A percentile compares a stretch with the other conserved stretches of the same genome.
These are phyloP conservation scores for Lactuca saligna DNA, from an alignment of 129 eudicot genomes.

Conservation along the genomic window DNA sequence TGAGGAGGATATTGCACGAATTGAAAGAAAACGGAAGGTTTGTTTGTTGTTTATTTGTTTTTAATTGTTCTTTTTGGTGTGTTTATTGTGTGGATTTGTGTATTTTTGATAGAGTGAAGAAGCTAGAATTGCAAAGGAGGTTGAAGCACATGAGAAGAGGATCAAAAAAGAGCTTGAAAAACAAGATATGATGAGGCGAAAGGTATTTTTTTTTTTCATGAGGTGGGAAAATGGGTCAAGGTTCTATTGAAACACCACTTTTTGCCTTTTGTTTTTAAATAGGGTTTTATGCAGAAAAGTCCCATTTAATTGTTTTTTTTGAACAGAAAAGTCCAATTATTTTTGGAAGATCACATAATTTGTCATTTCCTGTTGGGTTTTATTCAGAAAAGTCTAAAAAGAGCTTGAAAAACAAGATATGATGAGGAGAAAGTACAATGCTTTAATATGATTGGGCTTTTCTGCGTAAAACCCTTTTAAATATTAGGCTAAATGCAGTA, in stretches of 20 bases:
- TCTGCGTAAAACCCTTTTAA: no score
- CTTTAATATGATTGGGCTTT: no score
- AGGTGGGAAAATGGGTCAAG: slow-evolving; percentile 11
- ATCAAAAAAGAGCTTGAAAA: slow-evolving; percentile 87
- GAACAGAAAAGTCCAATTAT: no score
- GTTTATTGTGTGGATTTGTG: slow-evolving; percentile 13
- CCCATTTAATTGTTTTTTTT: no score
- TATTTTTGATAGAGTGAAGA: slow-evolving; percentile 62
- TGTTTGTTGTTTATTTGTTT: background rate
- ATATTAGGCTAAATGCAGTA: no score
- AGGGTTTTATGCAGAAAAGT: background rate
- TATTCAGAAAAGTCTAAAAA: slow-evolving; percentile 33
- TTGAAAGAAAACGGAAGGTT: slow-evolving; percentile 90
- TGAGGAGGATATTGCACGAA: slow-evolving; percentile 58
- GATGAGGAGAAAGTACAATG: slow-evolving; percentile 55
- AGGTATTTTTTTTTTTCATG: slow-evolving; percentile 47
- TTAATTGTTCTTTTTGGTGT: background rate
- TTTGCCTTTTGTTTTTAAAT: no score
- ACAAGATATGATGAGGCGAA: slow-evolving; percentile 80
- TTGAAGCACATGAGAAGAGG: slow-evolving; percentile 87
- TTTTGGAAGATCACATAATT: no score
- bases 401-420: slow-evolving; percentile 95
- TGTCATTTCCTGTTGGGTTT: no score
- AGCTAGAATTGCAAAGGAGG: slow-evolving; percentile 87
- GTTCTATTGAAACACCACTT: no score